Evolutionary conservation across 2,329 filamentous ascomycete species (phyloP).

Genomic region (Zymoseptoria tritici): DNA sequence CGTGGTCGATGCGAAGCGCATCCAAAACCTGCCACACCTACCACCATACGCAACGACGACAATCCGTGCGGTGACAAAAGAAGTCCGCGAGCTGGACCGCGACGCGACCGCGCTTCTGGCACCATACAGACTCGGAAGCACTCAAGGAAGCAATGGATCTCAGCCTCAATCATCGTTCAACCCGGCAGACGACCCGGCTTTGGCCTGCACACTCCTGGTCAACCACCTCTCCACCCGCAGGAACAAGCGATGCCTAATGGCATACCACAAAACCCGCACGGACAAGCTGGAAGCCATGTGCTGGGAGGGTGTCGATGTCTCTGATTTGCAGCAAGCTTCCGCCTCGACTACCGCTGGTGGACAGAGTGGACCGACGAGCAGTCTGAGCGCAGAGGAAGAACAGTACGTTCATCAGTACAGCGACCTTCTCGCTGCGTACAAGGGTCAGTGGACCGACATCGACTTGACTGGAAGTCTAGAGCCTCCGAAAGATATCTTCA

Average conservation of each 20-base stretch:
- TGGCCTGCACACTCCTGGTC: conserved; percentile 81
- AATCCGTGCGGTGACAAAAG: conserved; percentile 76
- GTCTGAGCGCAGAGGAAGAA: conserved; percentile 85
- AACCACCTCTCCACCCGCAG: conserved; percentile 92
- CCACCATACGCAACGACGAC: conserved; percentile 90
- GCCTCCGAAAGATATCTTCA: conserved; percentile 90
- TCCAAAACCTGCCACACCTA: conserved; percentile 74
- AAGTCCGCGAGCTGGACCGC: conserved; percentile 87
- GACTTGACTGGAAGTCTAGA: conserved; percentile 90
- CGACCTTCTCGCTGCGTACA: conserved; percentile 89
- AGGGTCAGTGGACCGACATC: conserved; percentile 97
- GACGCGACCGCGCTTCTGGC: conserved; percentile 73
- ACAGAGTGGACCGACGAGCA: conserved; percentile 16
- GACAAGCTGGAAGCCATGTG: conserved; percentile 91
- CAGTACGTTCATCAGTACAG: conserved; percentile 91
- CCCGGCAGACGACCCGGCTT: conserved; percentile 71
- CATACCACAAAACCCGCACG: conserved; percentile 83
- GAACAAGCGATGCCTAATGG: conserved; percentile 90
- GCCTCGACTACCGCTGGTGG: conserved; percentile 27
- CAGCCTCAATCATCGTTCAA: conserved; percentile 63
- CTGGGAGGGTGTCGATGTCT: conserved; percentile 80
- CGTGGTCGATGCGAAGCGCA: conserved; percentile 95
- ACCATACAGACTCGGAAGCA: conserved; percentile 56
- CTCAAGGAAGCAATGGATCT: conserved; percentile 22
- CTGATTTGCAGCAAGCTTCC: conserved; percentile 56